Conservation (phyloP, 768 basidiomycete species). For the Tricholoma hemisulphureum region DNA sequence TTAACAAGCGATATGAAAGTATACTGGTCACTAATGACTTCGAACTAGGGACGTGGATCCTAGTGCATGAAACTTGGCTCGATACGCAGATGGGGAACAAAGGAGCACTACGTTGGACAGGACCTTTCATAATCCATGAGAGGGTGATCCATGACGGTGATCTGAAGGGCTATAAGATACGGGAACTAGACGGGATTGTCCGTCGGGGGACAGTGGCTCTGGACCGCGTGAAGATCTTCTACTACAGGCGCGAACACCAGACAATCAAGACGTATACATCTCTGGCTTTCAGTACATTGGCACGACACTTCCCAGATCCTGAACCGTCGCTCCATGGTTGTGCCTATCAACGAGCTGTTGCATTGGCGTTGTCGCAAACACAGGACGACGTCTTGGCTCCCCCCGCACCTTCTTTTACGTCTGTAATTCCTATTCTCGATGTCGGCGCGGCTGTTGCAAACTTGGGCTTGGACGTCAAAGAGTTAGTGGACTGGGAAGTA, state of each 20-base stretch:
- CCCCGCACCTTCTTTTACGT: not conserved
- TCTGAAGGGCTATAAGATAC: slow-evolving; percentile 8
- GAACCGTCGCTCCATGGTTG: not conserved
- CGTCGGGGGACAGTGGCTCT: slow-evolving; percentile 13
- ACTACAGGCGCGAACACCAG: slow-evolving; percentile 11
- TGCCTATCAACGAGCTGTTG: not conserved
- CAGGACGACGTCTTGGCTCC: too few relatives aligned
- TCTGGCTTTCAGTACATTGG: not conserved
- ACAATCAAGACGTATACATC: slow-evolving; percentile 11
- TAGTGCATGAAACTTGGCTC: slow-evolving; percentile 29
- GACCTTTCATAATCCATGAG: slow-evolving; percentile 27
- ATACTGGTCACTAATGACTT: slow-evolving; percentile 17
- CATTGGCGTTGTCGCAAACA: not conserved
- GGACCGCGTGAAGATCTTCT: slow-evolving; percentile 10
- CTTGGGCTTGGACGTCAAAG: not conserved
- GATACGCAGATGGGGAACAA: slow-evolving; percentile 31
- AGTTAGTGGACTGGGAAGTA: not conserved
- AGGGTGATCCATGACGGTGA: slow-evolving; percentile 15
- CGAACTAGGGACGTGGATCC: slow-evolving; percentile 27
- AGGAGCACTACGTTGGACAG: slow-evolving; percentile 25
- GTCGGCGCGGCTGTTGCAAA: not conserved
- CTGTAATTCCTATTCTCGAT: not conserved
- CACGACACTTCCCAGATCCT: not conserved
- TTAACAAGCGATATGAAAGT: slow-evolving; percentile 14
- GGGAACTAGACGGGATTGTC: slow-evolving; percentile 17